Percentiles rank a stretch among this genome's conserved stretches.
phyloP scores from a whole-genome alignment of 176 grass and related monocot genomes.

The Phragmites australis region DNA sequence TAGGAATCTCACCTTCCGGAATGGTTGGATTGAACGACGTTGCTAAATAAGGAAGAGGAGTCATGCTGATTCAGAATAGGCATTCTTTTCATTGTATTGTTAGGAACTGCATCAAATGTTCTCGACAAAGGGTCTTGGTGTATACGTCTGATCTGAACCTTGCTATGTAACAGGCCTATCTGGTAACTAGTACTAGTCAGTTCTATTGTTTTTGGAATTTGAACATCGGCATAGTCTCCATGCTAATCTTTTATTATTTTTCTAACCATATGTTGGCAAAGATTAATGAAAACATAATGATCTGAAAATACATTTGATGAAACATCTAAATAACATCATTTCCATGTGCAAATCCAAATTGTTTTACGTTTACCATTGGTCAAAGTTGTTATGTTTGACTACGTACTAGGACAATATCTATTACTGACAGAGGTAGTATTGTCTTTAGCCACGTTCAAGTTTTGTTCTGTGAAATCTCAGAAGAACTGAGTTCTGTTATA shows the following conservation, averaged over 20 bases:
- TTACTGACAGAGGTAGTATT: neutral
- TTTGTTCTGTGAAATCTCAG: neutral
- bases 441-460: neutral
- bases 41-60: neutral
- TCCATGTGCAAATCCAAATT: too few relatives aligned
- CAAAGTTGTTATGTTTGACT: neutral
- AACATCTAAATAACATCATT: neutral
- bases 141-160: neutral
- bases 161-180: neutral
- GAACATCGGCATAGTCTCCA: neutral
- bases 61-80: neutral
- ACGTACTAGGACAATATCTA: neutral
- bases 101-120: neutral
- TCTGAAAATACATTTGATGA: neutral
- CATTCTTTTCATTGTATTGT: neutral
- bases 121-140: neutral
- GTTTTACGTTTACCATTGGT: neutral
- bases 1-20: neutral
- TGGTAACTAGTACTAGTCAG: neutral
- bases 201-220: neutral
- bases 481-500: neutral
- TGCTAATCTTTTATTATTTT: neutral
- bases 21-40: neutral
- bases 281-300: neutral
- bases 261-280: too few relatives aligned